Evolutionary conservation across 495 filamentous ascomycete species (phyloP), one percentile per base, ranked within the genome.

Genomic region (Umbilicaria muhlenbergii): DNA sequence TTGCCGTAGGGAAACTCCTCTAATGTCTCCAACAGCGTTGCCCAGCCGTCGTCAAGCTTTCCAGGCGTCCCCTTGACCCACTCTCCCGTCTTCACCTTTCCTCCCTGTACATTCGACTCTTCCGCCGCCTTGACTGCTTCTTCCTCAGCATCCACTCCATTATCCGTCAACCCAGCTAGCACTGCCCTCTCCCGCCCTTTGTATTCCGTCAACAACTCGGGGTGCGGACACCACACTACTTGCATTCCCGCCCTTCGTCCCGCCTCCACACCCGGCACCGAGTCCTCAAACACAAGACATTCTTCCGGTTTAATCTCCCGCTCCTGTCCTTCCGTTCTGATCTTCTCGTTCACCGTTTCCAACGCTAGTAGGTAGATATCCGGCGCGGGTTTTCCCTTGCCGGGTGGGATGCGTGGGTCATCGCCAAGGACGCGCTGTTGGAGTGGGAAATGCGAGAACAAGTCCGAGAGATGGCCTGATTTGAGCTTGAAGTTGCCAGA

Each of bases 211-310:
- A 83, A 64, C 19, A 99, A 60, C 57, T 75, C 83, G 2, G 76
- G 73, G 67, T 96, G 88, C 5, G 91, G 91, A 49, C 77, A 79
- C 91, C 91, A 99, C 1, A 93, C 67, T 8, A 94, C 91, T 47
- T 86, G 73, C 92, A 96, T 96, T 0, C 92, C 92, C 0, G 92
- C 91, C 44, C 91, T 73, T 28, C 91, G 65, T 11, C 86, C 91
- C 10, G 88, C 75, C 64, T 99, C 91, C 0, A 94, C 86, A 0
- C 91, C 91, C 0, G 86, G 84, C 3, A 96, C 88, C 18, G 77
- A 79, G 58, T 99, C 91, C 60, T 99, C 91, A 54, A 99, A 95
- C 0, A 99, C 91, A 8, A 99, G 66, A 60, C 89, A 95, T 58
- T 99, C 91, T 51, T 80, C 80, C 0, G 87, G 84, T 38, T 51